Conservation (phyloP, 805 yeast species). For the Starmerella stigmatis region DNA sequence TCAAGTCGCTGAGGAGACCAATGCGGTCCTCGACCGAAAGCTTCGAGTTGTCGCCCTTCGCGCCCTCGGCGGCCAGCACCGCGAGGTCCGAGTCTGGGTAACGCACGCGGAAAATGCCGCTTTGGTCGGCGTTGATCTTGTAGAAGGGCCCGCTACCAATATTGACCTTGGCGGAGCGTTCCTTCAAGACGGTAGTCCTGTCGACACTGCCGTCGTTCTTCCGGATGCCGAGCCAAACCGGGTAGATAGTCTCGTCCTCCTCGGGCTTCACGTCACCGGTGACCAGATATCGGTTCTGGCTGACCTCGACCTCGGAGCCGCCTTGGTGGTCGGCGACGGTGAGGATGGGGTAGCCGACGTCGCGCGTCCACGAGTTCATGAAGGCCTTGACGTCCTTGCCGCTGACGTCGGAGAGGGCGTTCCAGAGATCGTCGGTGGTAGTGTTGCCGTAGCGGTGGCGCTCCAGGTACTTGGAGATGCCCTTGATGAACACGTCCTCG, state of each 20-base stretch:
- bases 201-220: constrained; percentile 52
- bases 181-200: constrained; percentile 41
- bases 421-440: constrained; percentile 64
- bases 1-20: constrained; percentile 54
- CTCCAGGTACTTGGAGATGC: constrained; percentile 60
- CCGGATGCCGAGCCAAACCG: constrained; percentile 47
- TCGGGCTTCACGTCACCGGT: constrained; percentile 51
- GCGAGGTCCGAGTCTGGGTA: constrained; percentile 43
- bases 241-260: constrained; percentile 46
- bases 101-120: constrained; percentile 51
- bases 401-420: constrained; percentile 49
- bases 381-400: constrained; percentile 48
- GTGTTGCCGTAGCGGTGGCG: constrained; percentile 59
- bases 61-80: constrained; percentile 45
- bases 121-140: constrained; percentile 52
- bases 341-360: constrained; percentile 64
- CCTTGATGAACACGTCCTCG: constrained; percentile 55
- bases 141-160: constrained; percentile 39
- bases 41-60: constrained; percentile 37
- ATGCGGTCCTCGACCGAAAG: constrained; percentile 51
- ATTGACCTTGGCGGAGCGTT: constrained; percentile 39
- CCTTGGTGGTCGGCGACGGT: constrained; percentile 37
- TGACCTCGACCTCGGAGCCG: constrained; percentile 28
- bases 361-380: constrained; percentile 63
- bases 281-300: constrained; percentile 52